Base-by-base conservation (phyloP, 1,284 basidiomycete species). In the Papiliotrema laurentii region DNA sequence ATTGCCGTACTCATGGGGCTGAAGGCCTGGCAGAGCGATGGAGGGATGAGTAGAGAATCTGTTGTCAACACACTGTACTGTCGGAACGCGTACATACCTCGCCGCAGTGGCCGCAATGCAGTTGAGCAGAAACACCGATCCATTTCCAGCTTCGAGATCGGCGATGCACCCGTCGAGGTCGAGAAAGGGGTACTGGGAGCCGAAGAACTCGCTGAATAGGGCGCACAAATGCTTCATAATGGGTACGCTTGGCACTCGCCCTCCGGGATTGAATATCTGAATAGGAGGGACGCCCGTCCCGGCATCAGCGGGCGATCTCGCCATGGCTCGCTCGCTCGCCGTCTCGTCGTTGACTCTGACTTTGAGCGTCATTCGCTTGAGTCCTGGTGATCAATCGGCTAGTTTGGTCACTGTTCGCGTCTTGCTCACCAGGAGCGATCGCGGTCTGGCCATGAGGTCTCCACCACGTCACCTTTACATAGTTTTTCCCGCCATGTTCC, bases 361-460 rank as follows among this genome's bases (percentile, higher is more conserved):
- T 33, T 63, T 63, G 30, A 66, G 51, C 2, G 60, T 63, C 33
- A 61, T 59, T 26, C 53, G 49, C 45, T 64, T 61, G 13, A 66
- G 46, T 0, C 64, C 60, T 56, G 30, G 2, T 0, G 19, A 14
- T 26, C 33, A 31, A 47, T 21, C 24, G 4, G 2, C 3, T 5
- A 13, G 33, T 4, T 14, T 19, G n/a, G n/a, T 18, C 26, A n/a
- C 31, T 21, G 21, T 14, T 6, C 28, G 21, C 18, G n/a, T 6
- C 13, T 4, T 9, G 37, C 50, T 34, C 33, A 56, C 55, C 64
- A 4, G 64, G 64, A 7, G 62, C 60, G 16, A 66, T 64, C 2
- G 64, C 64, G 14, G 64, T 66, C 51, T 61, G 56, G 2, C 64
- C 64, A 47, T 66, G 64, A 9, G 64, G 64, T 41, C 64, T 52